phyloP scores from a whole-genome alignment of 352 stramenopile genomes.

The Pythium inflatum region DNA sequence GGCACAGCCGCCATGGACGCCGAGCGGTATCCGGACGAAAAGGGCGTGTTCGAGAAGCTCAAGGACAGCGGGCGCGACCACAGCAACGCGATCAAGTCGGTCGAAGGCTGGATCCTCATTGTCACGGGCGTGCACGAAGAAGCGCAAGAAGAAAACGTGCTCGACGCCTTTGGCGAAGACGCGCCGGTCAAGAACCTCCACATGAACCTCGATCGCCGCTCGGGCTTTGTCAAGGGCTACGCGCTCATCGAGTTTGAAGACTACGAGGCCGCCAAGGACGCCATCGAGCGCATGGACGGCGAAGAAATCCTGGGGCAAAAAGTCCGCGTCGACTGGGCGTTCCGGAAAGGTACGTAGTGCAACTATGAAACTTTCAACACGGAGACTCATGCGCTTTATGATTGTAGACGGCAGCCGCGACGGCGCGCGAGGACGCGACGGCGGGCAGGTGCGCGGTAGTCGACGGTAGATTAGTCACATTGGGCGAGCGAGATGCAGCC shows the following conservation, averaged over 20 bases:
- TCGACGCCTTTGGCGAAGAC: conserved; percentile 95
- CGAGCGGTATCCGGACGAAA: conserved; percentile 70
- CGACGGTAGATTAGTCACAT: conserved; percentile 55
- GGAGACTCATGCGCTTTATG: not conserved
- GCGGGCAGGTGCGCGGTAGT: conserved; percentile 39
- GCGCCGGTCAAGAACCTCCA: conserved; percentile 96
- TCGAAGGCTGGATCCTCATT: conserved; percentile 98
- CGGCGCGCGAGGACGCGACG: conserved; percentile 33
- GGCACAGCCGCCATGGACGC: conserved; percentile 74
- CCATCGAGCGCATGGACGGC: conserved; percentile 93
- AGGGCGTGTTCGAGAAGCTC: conserved; percentile 85
- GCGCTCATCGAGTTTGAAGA: conserved; percentile 94
- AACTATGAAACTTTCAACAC: not conserved
- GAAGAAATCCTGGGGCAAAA: conserved; percentile 89
- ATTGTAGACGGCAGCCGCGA: conserved; percentile 3
- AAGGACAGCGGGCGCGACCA: conserved; percentile 38
- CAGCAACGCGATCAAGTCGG: conserved; percentile 71
- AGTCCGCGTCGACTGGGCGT: conserved; percentile 95
- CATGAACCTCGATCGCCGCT: conserved; percentile 95
- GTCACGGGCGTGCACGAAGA: conserved; percentile 96
- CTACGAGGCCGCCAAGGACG: conserved; percentile 89
- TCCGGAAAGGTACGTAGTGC: conserved; percentile 70
- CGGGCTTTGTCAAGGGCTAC: conserved; percentile 97
- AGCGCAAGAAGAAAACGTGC: conserved; percentile 95
- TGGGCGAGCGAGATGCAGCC: no score